phyloP scores from a whole-genome alignment of 148 eudicot genomes.

The Polygonum aviculare region DNA sequence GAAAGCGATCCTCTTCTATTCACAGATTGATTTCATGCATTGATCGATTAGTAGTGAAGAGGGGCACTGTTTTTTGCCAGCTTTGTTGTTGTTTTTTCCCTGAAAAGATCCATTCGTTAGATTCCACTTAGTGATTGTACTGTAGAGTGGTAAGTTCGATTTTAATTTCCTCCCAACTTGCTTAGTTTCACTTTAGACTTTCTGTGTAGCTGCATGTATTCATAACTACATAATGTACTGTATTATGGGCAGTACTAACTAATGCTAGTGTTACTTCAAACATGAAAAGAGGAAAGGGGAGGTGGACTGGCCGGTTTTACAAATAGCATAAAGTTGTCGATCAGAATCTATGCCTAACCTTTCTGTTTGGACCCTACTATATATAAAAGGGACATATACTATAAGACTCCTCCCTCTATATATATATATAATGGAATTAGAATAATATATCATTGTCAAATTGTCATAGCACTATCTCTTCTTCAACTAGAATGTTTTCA shows the following conservation, averaged over 20 bases:
- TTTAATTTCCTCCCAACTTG: neutral
- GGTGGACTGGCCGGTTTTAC: neutral
- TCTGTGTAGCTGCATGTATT: neutral
- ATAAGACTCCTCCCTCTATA: neutral
- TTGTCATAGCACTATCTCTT: neutral
- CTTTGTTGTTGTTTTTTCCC: neutral
- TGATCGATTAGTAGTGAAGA: neutral
- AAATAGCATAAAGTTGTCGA: neutral
- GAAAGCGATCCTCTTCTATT: conserved; percentile 8
- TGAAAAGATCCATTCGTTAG: neutral
- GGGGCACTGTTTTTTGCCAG: neutral
- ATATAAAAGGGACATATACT: neutral
- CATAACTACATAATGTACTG: neutral
- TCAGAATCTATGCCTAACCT: conserved; percentile 2
- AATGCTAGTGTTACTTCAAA: conserved; percentile 6
- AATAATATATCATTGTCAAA: neutral
- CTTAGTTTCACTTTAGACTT: neutral
- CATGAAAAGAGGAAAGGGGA: neutral
- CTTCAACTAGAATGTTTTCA: neutral
- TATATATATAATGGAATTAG: neutral
- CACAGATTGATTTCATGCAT: conserved; percentile 2
- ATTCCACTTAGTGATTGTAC: conserved; percentile 3
- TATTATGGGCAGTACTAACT: neutral
- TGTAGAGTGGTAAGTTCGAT: neutral
- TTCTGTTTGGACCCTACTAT: conserved; percentile 7